Conservation (phyloP, 352 stramenopile species). For the Achlya hypogyna region DNA sequence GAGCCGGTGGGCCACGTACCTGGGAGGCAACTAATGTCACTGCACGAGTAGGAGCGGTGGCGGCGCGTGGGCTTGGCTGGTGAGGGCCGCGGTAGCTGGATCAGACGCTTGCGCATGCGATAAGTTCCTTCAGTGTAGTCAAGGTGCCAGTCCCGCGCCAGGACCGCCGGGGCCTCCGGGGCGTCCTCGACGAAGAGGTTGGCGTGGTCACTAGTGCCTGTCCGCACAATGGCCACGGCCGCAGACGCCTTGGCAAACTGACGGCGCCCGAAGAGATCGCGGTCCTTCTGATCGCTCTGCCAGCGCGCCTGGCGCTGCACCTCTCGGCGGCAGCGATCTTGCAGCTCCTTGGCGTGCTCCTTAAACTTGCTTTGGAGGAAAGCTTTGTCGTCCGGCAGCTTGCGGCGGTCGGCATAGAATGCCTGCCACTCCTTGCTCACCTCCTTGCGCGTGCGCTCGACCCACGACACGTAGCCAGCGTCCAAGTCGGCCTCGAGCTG, state of each 20-base stretch:
- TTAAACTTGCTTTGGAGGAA: neutral
- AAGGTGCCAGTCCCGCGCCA: constrained; percentile 26
- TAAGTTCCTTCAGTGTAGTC: constrained; percentile 61
- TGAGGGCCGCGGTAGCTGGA: neutral
- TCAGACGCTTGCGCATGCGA: constrained; percentile 53
- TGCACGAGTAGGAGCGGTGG: neutral
- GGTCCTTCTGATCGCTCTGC: neutral
- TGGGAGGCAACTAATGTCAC: neutral
- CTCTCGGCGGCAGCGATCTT: neutral
- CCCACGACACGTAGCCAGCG: constrained; percentile 43
- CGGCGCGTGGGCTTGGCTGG: neutral
- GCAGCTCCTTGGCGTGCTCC: neutral
- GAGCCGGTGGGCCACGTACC: neutral
- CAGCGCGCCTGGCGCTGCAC: neutral
- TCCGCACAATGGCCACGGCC: neutral
- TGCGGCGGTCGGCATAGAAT: neutral
- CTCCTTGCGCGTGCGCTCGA: constrained; percentile 42
- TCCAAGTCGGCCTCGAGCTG: constrained; percentile 57
- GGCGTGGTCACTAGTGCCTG: neutral
- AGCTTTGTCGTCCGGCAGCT: neutral
- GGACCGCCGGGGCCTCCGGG: neutral
- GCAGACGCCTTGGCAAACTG: neutral
- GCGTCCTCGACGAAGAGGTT: constrained; percentile 8
- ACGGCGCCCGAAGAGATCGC: neutral
- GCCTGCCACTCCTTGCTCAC: constrained; percentile 42